Evolutionary conservation across 306 rosid genomes (phyloP).

Genomic region (Hippophae gyantsensis): DNA sequence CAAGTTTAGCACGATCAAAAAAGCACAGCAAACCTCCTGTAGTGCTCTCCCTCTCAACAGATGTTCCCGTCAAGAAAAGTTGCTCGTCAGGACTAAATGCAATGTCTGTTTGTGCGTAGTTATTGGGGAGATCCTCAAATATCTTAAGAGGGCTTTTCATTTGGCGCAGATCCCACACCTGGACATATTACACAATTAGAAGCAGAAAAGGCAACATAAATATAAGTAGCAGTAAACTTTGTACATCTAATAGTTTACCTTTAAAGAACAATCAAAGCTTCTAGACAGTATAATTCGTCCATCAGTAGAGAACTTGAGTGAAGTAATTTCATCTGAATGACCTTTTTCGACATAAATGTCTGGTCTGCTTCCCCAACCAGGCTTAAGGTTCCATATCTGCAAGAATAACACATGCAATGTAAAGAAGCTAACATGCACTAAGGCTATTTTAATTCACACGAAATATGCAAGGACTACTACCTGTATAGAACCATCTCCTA

Average conservation of each 20-base stretch:
- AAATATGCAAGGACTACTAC: slow-evolving; percentile 24
- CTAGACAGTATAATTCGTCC: slow-evolving; percentile 65
- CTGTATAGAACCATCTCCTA: slow-evolving; percentile 95
- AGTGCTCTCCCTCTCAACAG: slow-evolving; percentile 72
- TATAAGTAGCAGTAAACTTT: slow-evolving; percentile 15
- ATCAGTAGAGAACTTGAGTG: slow-evolving; percentile 73
- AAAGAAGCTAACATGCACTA: slow-evolving; percentile 12
- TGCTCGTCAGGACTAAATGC: slow-evolving; percentile 86
- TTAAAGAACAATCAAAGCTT: slow-evolving; percentile 75
- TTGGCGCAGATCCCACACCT: slow-evolving; percentile 97
- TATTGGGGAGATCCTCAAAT: slow-evolving; percentile 71
- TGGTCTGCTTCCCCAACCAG: slow-evolving; percentile 98
- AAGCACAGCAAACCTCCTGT: slow-evolving; percentile 82
- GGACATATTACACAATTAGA: slow-evolving; percentile 18
- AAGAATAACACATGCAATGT: slow-evolving; percentile 17
- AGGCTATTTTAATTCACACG: slow-evolving; percentile 7
- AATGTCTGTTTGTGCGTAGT: slow-evolving; percentile 85
- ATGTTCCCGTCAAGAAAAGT: slow-evolving; percentile 85
- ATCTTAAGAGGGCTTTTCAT: slow-evolving; percentile 60
- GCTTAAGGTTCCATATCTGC: slow-evolving; percentile 80
- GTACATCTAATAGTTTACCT: slow-evolving; percentile 35
- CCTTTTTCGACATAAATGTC: slow-evolving; percentile 53
- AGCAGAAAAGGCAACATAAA: background rate
- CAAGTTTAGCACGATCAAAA: slow-evolving; percentile 63
- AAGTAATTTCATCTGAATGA: slow-evolving; percentile 70